Evolutionary conservation across 2,329 filamentous ascomycete species (phyloP).

Genomic region (Epicoccum nigrum): DNA sequence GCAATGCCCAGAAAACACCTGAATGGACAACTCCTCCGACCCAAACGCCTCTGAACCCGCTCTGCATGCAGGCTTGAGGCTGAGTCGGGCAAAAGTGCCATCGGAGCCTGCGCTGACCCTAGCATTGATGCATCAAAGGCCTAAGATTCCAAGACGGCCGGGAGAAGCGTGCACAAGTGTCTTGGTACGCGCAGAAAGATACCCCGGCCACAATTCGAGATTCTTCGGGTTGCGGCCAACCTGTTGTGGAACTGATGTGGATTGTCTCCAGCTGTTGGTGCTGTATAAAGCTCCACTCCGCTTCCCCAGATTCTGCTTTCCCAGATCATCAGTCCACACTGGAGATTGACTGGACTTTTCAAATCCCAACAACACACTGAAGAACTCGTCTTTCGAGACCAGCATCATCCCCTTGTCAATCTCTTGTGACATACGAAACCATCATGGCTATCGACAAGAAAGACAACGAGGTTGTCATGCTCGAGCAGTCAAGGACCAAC

Average conservation of each 20-base stretch:
- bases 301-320: conserved; percentile 29
- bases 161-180: conserved; percentile 27
- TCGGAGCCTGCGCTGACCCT: conserved; percentile 20
- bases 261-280: neutral
- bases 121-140: conserved; percentile 15
- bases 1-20: conserved; percentile 22
- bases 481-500: conserved; percentile 34
- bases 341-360: conserved; percentile 26
- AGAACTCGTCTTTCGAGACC: neutral
- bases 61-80: conserved; percentile 10
- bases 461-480: conserved; percentile 35
- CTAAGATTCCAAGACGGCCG: conserved; percentile 31
- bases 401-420: neutral
- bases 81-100: conserved; percentile 17
- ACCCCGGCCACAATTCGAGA: conserved; percentile 15
- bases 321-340: conserved; percentile 32
- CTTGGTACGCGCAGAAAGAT: conserved; percentile 31
- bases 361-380: conserved; percentile 7
- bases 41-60: conserved; percentile 19
- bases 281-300: conserved; percentile 28
- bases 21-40: conserved; percentile 15
- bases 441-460: conserved; percentile 27
- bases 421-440: neutral
- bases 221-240: conserved; percentile 21
- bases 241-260: conserved; percentile 8